These are phyloP conservation scores for Heritiera littoralis DNA, from an alignment of 345 rosid genomes.

Conservation along the genomic window DNA sequence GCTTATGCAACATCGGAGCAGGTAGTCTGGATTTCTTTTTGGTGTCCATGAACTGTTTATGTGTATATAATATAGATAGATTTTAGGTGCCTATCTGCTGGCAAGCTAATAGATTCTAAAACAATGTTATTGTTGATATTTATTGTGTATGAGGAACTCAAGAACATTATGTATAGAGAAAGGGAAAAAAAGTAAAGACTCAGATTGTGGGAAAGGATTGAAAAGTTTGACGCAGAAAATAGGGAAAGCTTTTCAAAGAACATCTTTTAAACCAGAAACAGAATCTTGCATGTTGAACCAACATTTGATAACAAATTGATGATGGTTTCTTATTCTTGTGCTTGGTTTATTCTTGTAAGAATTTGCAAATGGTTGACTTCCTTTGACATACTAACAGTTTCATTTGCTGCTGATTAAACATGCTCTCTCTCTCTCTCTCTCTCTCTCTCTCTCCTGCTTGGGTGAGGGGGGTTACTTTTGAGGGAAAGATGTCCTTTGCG, in stretches of 20 bases:
- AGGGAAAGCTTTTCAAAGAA: background rate
- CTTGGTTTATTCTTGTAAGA: background rate
- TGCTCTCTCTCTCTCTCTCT: background rate
- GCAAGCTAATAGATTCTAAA: background rate
- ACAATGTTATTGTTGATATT: background rate
- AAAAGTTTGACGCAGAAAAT: background rate
- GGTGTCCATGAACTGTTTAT: slow-evolving; percentile 3
- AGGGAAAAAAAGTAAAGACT: background rate
- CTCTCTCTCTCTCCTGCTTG: no score
- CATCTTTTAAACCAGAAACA: background rate
- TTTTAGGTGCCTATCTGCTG: background rate
- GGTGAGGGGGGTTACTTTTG: background rate
- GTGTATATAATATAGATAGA: background rate
- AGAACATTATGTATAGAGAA: background rate
- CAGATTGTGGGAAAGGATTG: background rate
- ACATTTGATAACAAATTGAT: background rate
- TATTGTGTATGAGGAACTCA: background rate
- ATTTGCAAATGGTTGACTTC: background rate
- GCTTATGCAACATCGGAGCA: slow-evolving; percentile 97
- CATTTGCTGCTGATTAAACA: background rate
- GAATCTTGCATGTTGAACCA: background rate
- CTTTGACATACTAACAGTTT: background rate
- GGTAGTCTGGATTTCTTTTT: slow-evolving; percentile 45
- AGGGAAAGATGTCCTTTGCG: background rate
- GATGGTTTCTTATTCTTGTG: background rate